phyloP scores from a whole-genome alignment of 1,284 basidiomycete species.

The Boletus hoseneyae region DNA sequence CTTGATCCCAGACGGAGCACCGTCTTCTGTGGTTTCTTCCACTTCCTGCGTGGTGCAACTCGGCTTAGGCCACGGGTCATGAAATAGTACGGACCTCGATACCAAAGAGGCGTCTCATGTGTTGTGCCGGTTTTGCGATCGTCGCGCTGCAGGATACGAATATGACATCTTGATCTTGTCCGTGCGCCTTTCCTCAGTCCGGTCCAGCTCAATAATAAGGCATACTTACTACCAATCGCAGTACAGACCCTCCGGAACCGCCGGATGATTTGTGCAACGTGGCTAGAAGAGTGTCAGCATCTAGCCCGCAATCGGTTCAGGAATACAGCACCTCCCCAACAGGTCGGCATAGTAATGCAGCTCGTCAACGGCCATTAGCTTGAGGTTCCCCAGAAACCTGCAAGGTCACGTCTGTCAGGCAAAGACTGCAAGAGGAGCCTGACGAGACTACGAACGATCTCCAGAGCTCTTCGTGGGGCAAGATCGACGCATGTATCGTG shows the following conservation, averaged over 20 bases:
- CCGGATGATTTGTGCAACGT: conserved; percentile 77
- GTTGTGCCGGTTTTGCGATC: conserved; percentile 72
- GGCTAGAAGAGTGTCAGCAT: conserved; percentile 40
- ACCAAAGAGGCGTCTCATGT: conserved; percentile 77
- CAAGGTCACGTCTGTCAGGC: conserved; percentile 1
- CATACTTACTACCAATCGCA: conserved; percentile 80
- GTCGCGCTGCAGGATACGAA: conserved; percentile 92
- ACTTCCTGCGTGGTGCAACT: conserved; percentile 42
- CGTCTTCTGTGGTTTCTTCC: conserved; percentile 75
- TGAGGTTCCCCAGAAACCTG: conserved; percentile 73
- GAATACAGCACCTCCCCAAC: conserved; percentile 57
- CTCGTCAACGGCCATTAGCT: conserved; percentile 83
- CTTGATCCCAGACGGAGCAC: conserved; percentile 79
- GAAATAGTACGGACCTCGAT: conserved; percentile 40
- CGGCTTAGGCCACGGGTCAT: background rate
- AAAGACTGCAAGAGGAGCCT: background rate
- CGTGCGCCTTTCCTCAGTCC: background rate
- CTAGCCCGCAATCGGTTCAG: too few species aligned
- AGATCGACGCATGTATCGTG: conserved; percentile 82
- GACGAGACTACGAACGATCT: conserved; percentile 47
- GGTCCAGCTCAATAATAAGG: background rate
- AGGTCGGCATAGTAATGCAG: conserved; percentile 76
- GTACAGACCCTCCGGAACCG: conserved; percentile 77
- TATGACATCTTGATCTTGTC: conserved; percentile 52
- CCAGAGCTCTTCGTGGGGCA: conserved; percentile 86